Evolutionary conservation across 2,329 filamentous ascomycete genomes (phyloP).

Genomic region (Helotiales sp.): DNA sequence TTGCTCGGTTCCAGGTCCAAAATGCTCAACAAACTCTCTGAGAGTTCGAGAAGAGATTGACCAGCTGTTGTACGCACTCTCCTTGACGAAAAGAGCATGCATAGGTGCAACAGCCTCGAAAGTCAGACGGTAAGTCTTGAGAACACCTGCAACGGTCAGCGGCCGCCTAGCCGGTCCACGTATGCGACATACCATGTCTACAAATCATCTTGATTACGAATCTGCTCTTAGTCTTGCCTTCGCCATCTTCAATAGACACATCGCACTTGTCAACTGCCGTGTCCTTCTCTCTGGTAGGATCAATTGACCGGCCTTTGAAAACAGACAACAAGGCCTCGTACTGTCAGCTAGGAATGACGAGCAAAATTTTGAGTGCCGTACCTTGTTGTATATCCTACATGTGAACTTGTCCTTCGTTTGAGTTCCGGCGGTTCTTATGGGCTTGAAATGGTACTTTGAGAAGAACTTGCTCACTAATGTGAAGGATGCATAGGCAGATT

Average conservation of each 20-base stretch:
- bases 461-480: conserved; percentile 72
- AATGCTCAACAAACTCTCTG: conserved; percentile 79
- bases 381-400: conserved; percentile 76
- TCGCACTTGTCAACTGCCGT: conserved; percentile 76
- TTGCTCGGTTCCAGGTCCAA: conserved; percentile 79
- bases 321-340: conserved; percentile 69
- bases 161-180: not conserved
- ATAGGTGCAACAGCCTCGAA: conserved; percentile 77
- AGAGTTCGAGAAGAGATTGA: conserved; percentile 72
- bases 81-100: conserved; percentile 75
- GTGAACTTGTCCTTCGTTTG: conserved; percentile 60
- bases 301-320: conserved; percentile 70
- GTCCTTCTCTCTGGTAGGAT: conserved; percentile 67
- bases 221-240: conserved; percentile 69
- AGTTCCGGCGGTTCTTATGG: conserved; percentile 36
- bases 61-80: conserved; percentile 72
- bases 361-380: conserved; percentile 39
- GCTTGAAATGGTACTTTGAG: conserved; percentile 70
- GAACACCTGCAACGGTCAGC: conserved; percentile 58
- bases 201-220: conserved; percentile 76
- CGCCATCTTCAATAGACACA: conserved; percentile 73
- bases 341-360: not conserved
- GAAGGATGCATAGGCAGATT: conserved; percentile 78
- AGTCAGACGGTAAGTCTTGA: conserved; percentile 76
- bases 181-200: conserved; percentile 66